These are phyloP conservation scores for Tolypocladium paradoxum DNA, from an alignment of 2,329 filamentous ascomycete species.

Conservation along the genomic window DNA sequence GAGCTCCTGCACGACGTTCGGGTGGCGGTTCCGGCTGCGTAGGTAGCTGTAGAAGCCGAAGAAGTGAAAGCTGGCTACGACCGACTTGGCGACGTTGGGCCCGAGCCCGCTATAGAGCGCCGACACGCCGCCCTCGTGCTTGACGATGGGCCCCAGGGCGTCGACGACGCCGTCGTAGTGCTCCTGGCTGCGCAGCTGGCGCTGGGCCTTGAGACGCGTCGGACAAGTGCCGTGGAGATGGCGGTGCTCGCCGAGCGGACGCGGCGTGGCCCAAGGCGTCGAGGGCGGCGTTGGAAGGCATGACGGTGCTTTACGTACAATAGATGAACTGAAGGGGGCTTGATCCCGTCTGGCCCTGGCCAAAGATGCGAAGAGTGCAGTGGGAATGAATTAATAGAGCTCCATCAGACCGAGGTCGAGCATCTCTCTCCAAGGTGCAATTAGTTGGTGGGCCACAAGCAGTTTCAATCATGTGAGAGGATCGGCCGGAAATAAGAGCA, in stretches of 20 bases:
- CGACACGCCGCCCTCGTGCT: constrained; percentile 54
- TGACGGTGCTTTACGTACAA: constrained; percentile 1
- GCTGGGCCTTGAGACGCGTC: constrained; percentile 72
- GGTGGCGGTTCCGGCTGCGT: constrained; percentile 25
- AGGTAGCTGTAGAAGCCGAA: constrained; percentile 66
- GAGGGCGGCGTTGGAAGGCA: constrained; percentile 32
- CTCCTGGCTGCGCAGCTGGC: constrained; percentile 34
- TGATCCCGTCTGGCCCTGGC: too few relatives aligned
- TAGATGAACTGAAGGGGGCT: neutral
- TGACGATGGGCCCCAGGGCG: constrained; percentile 60
- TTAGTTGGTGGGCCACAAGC: too few relatives aligned
- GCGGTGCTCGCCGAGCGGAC: constrained; percentile 67
- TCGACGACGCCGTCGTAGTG: constrained; percentile 58
- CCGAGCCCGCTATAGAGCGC: constrained; percentile 61
- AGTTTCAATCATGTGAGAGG: neutral
- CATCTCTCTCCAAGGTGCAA: neutral
- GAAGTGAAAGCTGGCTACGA: constrained; percentile 73
- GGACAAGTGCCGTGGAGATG: constrained; percentile 70
- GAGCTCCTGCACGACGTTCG: constrained; percentile 62
- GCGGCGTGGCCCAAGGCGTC: constrained; percentile 73
- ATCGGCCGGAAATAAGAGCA: too few relatives aligned
- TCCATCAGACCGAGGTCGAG: neutral
- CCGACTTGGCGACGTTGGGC: constrained; percentile 55
- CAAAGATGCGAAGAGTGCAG: too few relatives aligned
- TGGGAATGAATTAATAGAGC: neutral